phyloP scores from a whole-genome alignment of 805 yeast species.

The Metschnikowia picachoensis region DNA sequence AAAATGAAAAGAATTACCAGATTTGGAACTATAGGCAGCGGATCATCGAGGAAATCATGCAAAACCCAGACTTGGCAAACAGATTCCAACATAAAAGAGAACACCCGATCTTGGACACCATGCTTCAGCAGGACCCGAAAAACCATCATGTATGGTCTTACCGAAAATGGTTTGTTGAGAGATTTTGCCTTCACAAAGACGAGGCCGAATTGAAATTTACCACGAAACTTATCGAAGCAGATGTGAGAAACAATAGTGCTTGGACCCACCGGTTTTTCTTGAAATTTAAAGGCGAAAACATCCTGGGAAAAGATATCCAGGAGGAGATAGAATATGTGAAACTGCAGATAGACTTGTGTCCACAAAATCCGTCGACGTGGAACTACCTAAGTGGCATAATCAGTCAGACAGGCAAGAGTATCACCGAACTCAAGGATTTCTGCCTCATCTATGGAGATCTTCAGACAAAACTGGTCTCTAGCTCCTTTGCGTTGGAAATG shows the following conservation, averaged over 20 bases:
- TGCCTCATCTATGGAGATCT: constrained; percentile 39
- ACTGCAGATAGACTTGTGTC: constrained; percentile 51
- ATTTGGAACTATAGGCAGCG: constrained; percentile 93
- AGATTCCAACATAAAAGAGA: constrained; percentile 50
- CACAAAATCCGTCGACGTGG: constrained; percentile 87
- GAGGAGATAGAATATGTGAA: constrained; percentile 55
- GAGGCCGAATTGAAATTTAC: constrained; percentile 51
- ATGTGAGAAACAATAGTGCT: constrained; percentile 85
- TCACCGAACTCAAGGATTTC: constrained; percentile 42
- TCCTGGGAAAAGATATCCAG: constrained; percentile 18
- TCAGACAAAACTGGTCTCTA: constrained; percentile 13
- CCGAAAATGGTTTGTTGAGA: constrained; percentile 73
- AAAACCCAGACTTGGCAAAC: constrained; percentile 8
- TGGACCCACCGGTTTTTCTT: constrained; percentile 85
- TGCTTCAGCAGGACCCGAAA: constrained; percentile 77
- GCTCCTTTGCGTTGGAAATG: constrained; percentile 16
- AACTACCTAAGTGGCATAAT: constrained; percentile 67
- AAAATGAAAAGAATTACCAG: constrained; percentile 87
- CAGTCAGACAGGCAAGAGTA: constrained; percentile 20
- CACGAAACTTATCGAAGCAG: constrained; percentile 46
- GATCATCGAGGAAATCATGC: constrained; percentile 41
- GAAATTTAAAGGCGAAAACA: constrained; percentile 24
- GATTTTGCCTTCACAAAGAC: constrained; percentile 45
- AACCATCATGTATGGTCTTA: constrained; percentile 98
- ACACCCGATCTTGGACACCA: constrained; percentile 56